A percentile compares a stretch with the other conserved stretches of the same genome.
These are phyloP conservation scores for Spathaspora gorwiae DNA, from an alignment of 805 yeast genomes.

Conservation along the genomic window DNA sequence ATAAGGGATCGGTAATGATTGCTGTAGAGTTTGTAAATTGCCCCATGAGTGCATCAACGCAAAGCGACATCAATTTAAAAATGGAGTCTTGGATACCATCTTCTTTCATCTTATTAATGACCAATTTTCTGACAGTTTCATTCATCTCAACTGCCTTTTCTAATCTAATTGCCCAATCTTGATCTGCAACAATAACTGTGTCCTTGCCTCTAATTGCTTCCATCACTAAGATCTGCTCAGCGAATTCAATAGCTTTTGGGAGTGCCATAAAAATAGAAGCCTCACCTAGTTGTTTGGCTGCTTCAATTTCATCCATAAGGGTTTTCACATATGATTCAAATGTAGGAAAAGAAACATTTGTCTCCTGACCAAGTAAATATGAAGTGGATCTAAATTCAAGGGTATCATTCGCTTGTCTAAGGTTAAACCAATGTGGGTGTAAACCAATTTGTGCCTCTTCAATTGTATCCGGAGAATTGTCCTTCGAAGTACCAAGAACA, in stretches of 20 bases:
- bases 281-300: constrained; percentile 12
- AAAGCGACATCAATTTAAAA: constrained; percentile 21
- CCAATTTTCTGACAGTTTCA: constrained; percentile 36
- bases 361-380: constrained; percentile 40
- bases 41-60: constrained; percentile 33
- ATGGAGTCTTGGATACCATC: constrained; percentile 15
- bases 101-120: constrained; percentile 17
- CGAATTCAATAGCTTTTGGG: constrained; percentile 45
- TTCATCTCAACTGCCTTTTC: constrained; percentile 69
- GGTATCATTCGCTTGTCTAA: constrained; percentile 43
- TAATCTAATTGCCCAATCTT: constrained; percentile 66
- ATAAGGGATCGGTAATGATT: constrained; percentile 19
- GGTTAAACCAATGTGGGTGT: constrained; percentile 75
- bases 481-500: constrained; percentile 51
- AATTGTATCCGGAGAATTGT: constrained; percentile 63
- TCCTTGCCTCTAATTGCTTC: constrained; percentile 49
- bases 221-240: constrained; percentile 59
- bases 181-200: constrained; percentile 62
- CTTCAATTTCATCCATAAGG: constrained; percentile 17
- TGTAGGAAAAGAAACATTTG: constrained; percentile 48
- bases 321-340: constrained; percentile 38
- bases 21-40: constrained; percentile 12
- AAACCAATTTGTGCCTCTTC: constrained; percentile 80
- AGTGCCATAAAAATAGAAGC: constrained; percentile 29
- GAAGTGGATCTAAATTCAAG: constrained; percentile 39